A percentile compares a stretch with the other conserved stretches of the same genome.
Conservation (phyloP, 768 basidiomycete genomes). For the Trametes elegans region DNA sequence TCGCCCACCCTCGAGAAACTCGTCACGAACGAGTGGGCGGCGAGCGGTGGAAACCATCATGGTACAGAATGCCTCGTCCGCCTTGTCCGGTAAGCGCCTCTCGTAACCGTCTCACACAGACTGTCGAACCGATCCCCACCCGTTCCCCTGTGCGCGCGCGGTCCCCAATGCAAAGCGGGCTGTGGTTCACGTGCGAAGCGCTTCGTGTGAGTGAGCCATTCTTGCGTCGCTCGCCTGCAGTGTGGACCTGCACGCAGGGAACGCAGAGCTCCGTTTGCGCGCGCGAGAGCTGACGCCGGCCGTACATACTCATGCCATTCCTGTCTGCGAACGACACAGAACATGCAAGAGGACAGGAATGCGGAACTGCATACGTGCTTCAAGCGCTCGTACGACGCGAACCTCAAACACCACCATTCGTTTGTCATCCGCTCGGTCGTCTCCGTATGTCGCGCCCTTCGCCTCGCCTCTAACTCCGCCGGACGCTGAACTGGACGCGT, state of each 20-base stretch:
- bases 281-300: neutral
- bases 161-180: constrained; percentile 44
- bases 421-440: constrained; percentile 67
- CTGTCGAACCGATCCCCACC: constrained; percentile 13
- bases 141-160: constrained; percentile 7
- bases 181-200: constrained; percentile 65
- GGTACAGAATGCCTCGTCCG: constrained; percentile 64
- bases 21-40: constrained; percentile 46
- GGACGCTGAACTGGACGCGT: neutral
- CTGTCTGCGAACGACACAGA: constrained; percentile 32
- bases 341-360: constrained; percentile 53
- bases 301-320: neutral
- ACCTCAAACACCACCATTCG: constrained; percentile 63
- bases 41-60: constrained; percentile 33
- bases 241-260: constrained; percentile 1
- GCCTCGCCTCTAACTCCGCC: neutral
- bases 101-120: constrained; percentile 18
- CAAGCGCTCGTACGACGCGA: constrained; percentile 65
- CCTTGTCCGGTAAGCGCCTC: constrained; percentile 53
- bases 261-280: constrained; percentile 1
- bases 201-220: constrained; percentile 32
- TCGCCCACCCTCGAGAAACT: constrained; percentile 62
- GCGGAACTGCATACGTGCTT: constrained; percentile 67
- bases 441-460: constrained; percentile 44
- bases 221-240: neutral